Base-by-base conservation (phyloP, 768 basidiomycete genomes). In the Lactarius akahatsu region DNA sequence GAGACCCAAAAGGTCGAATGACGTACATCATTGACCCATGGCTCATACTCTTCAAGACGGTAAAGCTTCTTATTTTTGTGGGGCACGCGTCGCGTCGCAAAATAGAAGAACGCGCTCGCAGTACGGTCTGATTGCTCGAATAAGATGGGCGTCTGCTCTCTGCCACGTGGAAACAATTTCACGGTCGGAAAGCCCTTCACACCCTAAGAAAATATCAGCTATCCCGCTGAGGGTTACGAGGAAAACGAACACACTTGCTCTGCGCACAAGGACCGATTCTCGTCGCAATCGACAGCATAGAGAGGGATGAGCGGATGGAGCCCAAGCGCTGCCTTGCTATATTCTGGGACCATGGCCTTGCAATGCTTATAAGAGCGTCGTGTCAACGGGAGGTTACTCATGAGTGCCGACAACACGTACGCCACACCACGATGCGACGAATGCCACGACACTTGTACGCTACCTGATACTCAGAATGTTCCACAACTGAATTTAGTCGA, bases 391-490 rank as follows among this genome's bases (percentile, higher is more conserved):
- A 52, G 1, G 20, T 16, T 26, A 30, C 9, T 26, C 45, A 7
- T 7, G 26, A 50, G 36, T 38, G 11, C 41, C 7, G 20, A 26
- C 9, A 11, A 15, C 5, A 79, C 89, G 74, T 75, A 92, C 90
- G 70, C 90, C 91, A 73, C 91, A 94, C 95, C 94, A 96, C 4
- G 94, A 91, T n/a, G 95, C 95, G 15, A 95, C 90, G 73, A 96
- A 97, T 1, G 93, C 95, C 20, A 96, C 88, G 73, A 95, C 76
- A 67, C 82, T 85, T 38, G 92, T 90, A 77, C 84, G 80, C 92
- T 93, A 71, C 11, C 57, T 32, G 6, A 47, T 47, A 47, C 34
- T 59, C 64, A 67, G 57, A 28, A 59, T 26, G 26, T 45, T 40
- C 54, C 18, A 63, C 57, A 5, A 41, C 62, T 1, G 61, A 55